Percentiles rank a stretch among this genome's conserved stretches.
Evolutionary conservation across 1,139 yeast species (phyloP).

Genomic region (Geotrichum citri-aurantii): DNA sequence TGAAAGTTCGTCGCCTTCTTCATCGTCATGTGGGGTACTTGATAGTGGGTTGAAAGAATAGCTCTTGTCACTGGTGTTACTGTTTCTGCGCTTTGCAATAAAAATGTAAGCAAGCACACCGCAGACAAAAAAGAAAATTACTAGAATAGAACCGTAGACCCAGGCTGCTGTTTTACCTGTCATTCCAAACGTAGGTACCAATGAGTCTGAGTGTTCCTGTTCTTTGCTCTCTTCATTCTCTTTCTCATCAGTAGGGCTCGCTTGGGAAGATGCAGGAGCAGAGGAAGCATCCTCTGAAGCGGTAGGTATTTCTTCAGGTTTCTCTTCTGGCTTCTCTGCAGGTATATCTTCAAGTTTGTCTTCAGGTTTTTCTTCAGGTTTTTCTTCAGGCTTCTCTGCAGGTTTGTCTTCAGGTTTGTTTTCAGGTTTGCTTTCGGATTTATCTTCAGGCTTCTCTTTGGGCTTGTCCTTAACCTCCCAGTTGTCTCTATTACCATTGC

Average conservation of each 20-base stretch:
- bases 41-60: constrained; percentile 21
- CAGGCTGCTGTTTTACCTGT: constrained; percentile 32
- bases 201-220: constrained; percentile 16
- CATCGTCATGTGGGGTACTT: constrained; percentile 12
- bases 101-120: constrained; percentile 29
- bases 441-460: constrained; percentile 19
- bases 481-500: constrained; percentile 11
- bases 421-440: constrained; percentile 14
- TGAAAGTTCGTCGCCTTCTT: constrained; percentile 19
- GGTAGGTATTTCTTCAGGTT: constrained; percentile 7
- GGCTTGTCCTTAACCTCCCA: constrained; percentile 9
- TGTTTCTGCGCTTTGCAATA: constrained; percentile 25
- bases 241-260: background rate
- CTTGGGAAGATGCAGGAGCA: constrained; percentile 6
- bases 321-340: constrained; percentile 7
- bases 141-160: constrained; percentile 33
- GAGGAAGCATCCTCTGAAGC: constrained; percentile 10
- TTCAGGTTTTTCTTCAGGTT: constrained; percentile 17
- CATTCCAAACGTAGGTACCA: constrained; percentile 36
- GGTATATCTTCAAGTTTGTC: constrained; percentile 19
- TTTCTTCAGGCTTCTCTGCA: constrained; percentile 19
- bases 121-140: constrained; percentile 32
- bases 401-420: constrained; percentile 11
- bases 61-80: constrained; percentile 20
- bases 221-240: background rate